Base-by-base conservation (phyloP, 139 green algal genomes). In the Zygnema cylindricum region DNA sequence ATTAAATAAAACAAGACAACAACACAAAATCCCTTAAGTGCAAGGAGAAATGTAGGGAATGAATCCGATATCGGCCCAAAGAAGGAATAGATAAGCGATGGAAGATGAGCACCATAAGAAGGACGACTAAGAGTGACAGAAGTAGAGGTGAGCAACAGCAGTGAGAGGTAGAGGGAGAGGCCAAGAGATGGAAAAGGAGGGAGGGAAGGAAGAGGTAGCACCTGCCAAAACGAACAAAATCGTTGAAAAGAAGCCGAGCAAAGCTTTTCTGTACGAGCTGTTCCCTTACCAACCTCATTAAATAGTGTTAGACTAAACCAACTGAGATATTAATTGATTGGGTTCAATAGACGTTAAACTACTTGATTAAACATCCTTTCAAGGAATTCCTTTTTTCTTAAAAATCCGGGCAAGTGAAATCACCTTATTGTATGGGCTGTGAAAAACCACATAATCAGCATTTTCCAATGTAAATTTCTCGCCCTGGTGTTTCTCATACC, bases 351-450 rank as follows among this genome's bases (percentile, higher is more conserved):
- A n/a, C n/a, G n/a, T n/a, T n/a, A n/a, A n/a, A n/a, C n/a, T n/a
- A n/a, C n/a, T n/a, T n/a, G n/a, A n/a, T n/a, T n/a, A n/a, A n/a
- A n/a, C n/a, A n/a, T n/a, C n/a, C n/a, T n/a, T n/a, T n/a, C n/a
- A n/a, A n/a, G n/a, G n/a, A n/a, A n/a, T n/a, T n/a, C n/a, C n/a
- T n/a, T n/a, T n/a, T n/a, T n/a, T n/a, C n/a, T n/a, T n/a, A n/a
- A n/a, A n/a, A n/a, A n/a, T n/a, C n/a, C n/a, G n/a, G n/a, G n/a
- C n/a, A n/a, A n/a, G n/a, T n/a, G n/a, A n/a, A 43, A 69, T 78
- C 40, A 89, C 85, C 85, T 96, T 96, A 90, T 95, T 93, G 90
- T 95, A 97, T 21, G 95, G 95, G 0, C 93, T 79, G 78, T 98
- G 95, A 55, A 93, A 92, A 11, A 96, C 25, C 76, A 91, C 93